Conservation (phyloP, 164 flowering plant genomes). For the Dillenia suffruticosa region DNA sequence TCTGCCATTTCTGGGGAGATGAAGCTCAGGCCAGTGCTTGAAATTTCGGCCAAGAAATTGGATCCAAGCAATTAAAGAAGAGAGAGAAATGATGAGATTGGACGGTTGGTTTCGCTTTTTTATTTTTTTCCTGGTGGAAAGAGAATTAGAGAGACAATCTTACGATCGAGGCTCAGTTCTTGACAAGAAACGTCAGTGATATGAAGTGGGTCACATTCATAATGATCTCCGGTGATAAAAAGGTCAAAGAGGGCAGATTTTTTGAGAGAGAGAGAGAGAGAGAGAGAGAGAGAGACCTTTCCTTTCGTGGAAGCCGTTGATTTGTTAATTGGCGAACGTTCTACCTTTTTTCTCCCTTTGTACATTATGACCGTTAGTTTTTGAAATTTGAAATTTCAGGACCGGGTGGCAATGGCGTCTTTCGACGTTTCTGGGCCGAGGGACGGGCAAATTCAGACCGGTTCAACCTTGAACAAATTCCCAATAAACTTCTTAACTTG, state of each 20-base stretch:
- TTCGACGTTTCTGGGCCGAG: too few species aligned
- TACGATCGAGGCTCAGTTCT: slow-evolving; percentile 11
- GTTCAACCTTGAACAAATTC: too few species aligned
- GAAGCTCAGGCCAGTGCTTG: slow-evolving; percentile 12
- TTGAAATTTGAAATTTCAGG: slow-evolving; percentile 32
- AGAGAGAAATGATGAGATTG: background rate
- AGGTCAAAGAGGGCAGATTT: slow-evolving; percentile 1
- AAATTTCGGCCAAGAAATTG: slow-evolving; percentile 12
- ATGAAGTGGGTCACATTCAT: slow-evolving; percentile 65
- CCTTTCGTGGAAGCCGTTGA: slow-evolving; percentile 20
- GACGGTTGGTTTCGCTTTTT: background rate
- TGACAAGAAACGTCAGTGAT: slow-evolving; percentile 54
- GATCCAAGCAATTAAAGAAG: background rate
- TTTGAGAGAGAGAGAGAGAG: slow-evolving; percentile 6
- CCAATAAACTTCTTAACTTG: too few species aligned
- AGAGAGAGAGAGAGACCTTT: slow-evolving; percentile 11
- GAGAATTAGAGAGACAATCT: background rate
- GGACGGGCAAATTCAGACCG: too few species aligned
- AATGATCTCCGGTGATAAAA: slow-evolving; percentile 34
- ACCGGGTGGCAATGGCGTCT: slow-evolving; percentile 7
- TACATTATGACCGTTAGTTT: slow-evolving; percentile 17
- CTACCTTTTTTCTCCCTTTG: slow-evolving; percentile 17
- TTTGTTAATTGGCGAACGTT: slow-evolving; percentile 14
- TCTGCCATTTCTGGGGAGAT: slow-evolving; percentile 21
- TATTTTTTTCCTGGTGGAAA: background rate